phyloP scores from a whole-genome alignment of 768 basidiomycete species.

The Hebeloma cylindrosporum region DNA sequence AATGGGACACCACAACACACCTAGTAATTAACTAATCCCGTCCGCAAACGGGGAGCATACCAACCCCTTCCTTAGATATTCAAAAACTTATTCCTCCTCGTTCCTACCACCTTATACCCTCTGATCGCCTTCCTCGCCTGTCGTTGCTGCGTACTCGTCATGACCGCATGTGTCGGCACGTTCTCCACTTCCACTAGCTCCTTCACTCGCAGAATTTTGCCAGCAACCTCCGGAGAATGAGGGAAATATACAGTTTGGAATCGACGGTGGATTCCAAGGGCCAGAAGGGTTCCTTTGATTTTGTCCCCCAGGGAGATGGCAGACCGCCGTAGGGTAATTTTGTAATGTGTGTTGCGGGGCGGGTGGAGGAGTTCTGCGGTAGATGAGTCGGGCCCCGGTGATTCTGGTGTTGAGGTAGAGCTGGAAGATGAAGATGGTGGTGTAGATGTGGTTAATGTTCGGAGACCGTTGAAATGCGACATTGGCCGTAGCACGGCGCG shows the following conservation, averaged over 20 bases:
- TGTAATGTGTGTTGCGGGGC: slow-evolving; percentile 65
- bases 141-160: slow-evolving; percentile 69
- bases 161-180: slow-evolving; percentile 65
- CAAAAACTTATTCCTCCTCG: slow-evolving; percentile 33
- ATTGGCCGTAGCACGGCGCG: slow-evolving; percentile 12
- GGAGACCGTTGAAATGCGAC: slow-evolving; percentile 10
- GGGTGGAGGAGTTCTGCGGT: slow-evolving; percentile 1
- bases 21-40: too few relatives aligned
- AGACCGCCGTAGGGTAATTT: slow-evolving; percentile 86
- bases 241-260: slow-evolving; percentile 84
- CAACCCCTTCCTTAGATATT: slow-evolving; percentile 20
- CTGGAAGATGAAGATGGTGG: slow-evolving; percentile 6
- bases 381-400: neutral
- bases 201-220: slow-evolving; percentile 85
- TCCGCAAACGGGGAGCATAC: too few relatives aligned
- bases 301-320: slow-evolving; percentile 77
- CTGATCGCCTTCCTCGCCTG: slow-evolving; percentile 62
- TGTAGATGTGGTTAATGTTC: slow-evolving; percentile 15
- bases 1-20: too few relatives aligned
- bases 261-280: slow-evolving; percentile 80
- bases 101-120: slow-evolving; percentile 63
- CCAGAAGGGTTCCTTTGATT: slow-evolving; percentile 71
- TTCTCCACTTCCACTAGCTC: slow-evolving; percentile 89
- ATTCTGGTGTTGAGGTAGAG: neutral
- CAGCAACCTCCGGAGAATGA: slow-evolving; percentile 72